These are phyloP conservation scores for Aspergillus sp. DNA, from an alignment of 2,329 filamentous ascomycete genomes.

Conservation along the genomic window DNA sequence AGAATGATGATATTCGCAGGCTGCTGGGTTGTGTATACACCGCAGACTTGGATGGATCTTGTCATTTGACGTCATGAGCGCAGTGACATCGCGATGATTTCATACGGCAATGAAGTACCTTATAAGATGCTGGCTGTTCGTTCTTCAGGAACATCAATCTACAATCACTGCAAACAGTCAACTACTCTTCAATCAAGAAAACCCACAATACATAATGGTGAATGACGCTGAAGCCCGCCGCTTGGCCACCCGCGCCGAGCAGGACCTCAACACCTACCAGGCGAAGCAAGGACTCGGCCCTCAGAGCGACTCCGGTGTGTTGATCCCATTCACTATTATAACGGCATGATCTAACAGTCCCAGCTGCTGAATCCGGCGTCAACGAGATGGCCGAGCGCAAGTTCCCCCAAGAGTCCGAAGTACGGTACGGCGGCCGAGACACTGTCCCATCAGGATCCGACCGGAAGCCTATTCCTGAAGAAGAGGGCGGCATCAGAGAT, in stretches of 20 bases:
- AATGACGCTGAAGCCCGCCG: conserved; percentile 4
- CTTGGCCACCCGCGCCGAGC: conserved; percentile 35
- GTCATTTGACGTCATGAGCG: conserved; percentile 8
- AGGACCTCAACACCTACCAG: conserved; percentile 42
- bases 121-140: background rate
- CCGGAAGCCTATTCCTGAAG: conserved; percentile 40
- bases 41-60: background rate
- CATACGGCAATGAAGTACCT: background rate
- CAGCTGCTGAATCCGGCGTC: conserved; percentile 43
- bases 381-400: conserved; percentile 39
- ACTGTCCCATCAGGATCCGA: conserved; percentile 37
- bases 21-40: background rate
- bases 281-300: conserved; percentile 40
- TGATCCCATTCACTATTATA: background rate
- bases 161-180: background rate
- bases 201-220: background rate
- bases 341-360: background rate
- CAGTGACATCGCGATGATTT: conserved; percentile 33
- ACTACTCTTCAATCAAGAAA: no score
- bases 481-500: conserved; percentile 42
- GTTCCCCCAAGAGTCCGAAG: conserved; percentile 30
- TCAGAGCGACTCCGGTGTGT: conserved; percentile 42
- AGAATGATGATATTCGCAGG: background rate
- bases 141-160: background rate
- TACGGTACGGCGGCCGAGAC: conserved; percentile 37